phyloP scores from a whole-genome alignment of 495 filamentous ascomycete genomes.

The Umbilicaria muhlenbergii region DNA sequence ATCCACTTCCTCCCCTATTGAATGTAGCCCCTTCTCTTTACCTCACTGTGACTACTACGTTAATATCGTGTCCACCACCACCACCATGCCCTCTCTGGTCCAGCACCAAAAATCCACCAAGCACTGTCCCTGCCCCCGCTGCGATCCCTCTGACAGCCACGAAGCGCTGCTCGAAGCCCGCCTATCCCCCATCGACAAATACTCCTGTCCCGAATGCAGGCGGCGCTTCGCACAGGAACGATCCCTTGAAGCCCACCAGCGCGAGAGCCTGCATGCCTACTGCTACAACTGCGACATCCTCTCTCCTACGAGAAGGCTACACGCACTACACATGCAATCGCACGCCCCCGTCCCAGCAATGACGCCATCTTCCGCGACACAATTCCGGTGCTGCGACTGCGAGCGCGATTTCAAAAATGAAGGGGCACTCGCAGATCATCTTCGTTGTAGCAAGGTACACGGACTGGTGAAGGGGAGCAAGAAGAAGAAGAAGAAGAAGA shows the following conservation, averaged over 20 bases:
- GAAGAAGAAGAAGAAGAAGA: conserved; percentile 1
- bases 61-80: too few species aligned
- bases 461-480: too few species aligned
- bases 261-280: conserved; percentile 1
- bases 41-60: too few species aligned
- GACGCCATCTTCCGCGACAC: too few species aligned
- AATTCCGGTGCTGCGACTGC: conserved; percentile 10
- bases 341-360: too few species aligned
- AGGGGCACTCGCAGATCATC: conserved; percentile 5
- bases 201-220: neutral
- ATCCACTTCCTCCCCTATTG: too few species aligned
- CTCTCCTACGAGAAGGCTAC: neutral
- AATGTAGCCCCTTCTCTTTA: too few species aligned
- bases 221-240: neutral
- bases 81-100: too few species aligned
- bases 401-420: conserved; percentile 4
- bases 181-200: conserved; percentile 1
- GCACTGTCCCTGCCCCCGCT: conserved; percentile 1
- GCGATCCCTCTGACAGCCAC: neutral
- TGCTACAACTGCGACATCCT: conserved; percentile 3
- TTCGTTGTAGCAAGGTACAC: too few species aligned
- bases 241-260: neutral
- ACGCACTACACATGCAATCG: conserved; percentile 4
- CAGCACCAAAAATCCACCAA: conserved; percentile 3
- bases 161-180: neutral